Evolutionary conservation across 2,329 filamentous ascomycete species (phyloP), one percentile per base, ranked within the genome.

Genomic region (Scortechinia acanthostroma): DNA sequence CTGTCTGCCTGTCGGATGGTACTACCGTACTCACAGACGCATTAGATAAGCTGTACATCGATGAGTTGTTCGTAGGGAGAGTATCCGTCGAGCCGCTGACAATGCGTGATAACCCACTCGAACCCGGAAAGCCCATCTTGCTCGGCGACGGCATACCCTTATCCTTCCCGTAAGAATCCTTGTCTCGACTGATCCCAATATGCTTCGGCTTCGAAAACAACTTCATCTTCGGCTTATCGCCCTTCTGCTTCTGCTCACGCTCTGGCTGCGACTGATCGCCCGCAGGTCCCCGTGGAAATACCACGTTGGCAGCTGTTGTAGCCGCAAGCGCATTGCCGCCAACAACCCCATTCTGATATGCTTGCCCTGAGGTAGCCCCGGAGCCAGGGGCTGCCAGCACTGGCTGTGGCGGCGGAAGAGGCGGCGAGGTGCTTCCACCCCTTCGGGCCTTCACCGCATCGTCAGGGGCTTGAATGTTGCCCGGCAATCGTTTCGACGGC

Each of bases 191-290:
- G 15, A 80, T 72, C 3, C 71, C 74, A 50, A 83, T 80, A 50
- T 74, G 76, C 61, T 83, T 83, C 2, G 80, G 79, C 54, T 83
- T 83, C 3, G 76, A 79, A 56, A 86, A 85, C 3, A 84, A 65
- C 59, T 84, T 84, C 73, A 81, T 83, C 63, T 83, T 83, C 28
- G 76, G 77, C 55, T 77, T 77, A 53, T 80, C 74, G 47, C 74
- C 74, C 48, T 73, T 69, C 30, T 63, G 65, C 54, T 80, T 81
- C 44, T 66, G 56, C 48, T 69, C 58, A 23, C 48, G 59, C 47
- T 68, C 64, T 35, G 58, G 60, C 17, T 47, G 44, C 13, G 53
- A 46, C 22, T 33, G 37, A 42, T 43, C 21, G 46, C 40, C 19
- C 43, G 46, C 55, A 1, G 60, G 52, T 53, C 68, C 75, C 43